Percentiles rank a stretch among this genome's conserved stretches.
phyloP scores from a whole-genome alignment of 108 stramenopile genomes.

The Cylindrotheca closterium region DNA sequence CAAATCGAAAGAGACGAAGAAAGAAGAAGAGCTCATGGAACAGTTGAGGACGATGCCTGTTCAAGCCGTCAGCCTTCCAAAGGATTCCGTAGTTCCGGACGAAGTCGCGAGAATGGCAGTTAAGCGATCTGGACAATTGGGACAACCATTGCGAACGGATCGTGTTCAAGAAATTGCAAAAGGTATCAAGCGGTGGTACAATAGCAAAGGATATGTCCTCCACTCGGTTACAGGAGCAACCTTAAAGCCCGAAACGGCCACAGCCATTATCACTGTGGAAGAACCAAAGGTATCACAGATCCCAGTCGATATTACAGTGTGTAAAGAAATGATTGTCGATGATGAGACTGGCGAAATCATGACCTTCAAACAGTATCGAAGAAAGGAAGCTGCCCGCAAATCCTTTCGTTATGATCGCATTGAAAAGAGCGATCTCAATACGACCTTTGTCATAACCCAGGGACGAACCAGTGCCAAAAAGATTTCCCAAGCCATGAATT shows the following conservation, averaged over 20 bases:
- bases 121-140: conserved; percentile 60
- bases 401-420: conserved; percentile 11
- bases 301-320: conserved; percentile 63
- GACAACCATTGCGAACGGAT: conserved; percentile 55
- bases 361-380: conserved; percentile 44
- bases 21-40: conserved; percentile 35
- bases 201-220: conserved; percentile 70
- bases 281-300: conserved; percentile 34
- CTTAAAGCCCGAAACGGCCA: conserved; percentile 52
- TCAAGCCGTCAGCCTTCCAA: conserved; percentile 41
- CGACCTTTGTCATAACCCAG: conserved; percentile 50
- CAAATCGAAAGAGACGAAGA: conserved; percentile 10
- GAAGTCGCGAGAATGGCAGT: conserved; percentile 63
- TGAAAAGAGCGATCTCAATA: conserved; percentile 37
- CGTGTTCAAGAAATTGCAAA: conserved; percentile 62
- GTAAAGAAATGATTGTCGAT: conserved; percentile 67
- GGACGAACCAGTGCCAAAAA: conserved; percentile 64
- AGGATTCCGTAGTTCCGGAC: conserved; percentile 58
- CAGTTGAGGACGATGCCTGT: conserved; percentile 37
- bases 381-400: conserved; percentile 22
- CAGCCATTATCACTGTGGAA: conserved; percentile 41
- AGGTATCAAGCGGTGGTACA: conserved; percentile 65
- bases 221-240: conserved; percentile 70
- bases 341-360: conserved; percentile 42
- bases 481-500: conserved; percentile 57